These are phyloP conservation scores for Echria macrotheca DNA, from an alignment of 495 filamentous ascomycete species.

Conservation along the genomic window DNA sequence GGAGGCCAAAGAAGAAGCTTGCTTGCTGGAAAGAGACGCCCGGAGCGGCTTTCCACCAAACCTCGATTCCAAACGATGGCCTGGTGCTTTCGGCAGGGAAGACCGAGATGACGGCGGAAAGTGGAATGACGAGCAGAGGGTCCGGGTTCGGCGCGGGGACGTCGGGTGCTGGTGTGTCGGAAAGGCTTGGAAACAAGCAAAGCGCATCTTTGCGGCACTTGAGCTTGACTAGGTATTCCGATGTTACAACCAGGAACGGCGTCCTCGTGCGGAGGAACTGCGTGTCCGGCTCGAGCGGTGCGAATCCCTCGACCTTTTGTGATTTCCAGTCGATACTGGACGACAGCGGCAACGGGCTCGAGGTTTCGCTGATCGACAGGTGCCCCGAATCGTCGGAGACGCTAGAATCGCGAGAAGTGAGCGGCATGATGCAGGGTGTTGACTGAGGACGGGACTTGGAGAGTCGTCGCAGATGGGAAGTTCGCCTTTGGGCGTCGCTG, in stretches of 20 bases:
- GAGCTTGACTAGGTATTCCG: constrained; percentile 74
- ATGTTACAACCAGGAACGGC: constrained; percentile 88
- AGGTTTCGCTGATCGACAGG: constrained; percentile 21
- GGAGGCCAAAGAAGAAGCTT: constrained; percentile 66
- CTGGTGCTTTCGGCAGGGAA: constrained; percentile 75
- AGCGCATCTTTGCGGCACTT: constrained; percentile 63
- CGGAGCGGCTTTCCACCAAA: constrained; percentile 68
- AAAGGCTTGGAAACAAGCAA: constrained; percentile 34
- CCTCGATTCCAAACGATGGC: constrained; percentile 73
- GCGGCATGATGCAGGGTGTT: constrained; percentile 13
- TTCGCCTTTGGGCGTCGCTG: constrained; percentile 5
- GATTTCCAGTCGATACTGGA: constrained; percentile 25
- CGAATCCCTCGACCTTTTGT: constrained; percentile 48
- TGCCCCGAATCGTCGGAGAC: constrained; percentile 24
- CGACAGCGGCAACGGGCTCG: constrained; percentile 14
- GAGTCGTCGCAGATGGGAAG: constrained; percentile 17
- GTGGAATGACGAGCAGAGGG: constrained; percentile 46
- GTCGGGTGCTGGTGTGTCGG: constrained; percentile 3
- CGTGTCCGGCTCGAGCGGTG: constrained; percentile 73
- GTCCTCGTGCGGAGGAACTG: constrained; percentile 79
- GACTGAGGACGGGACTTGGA: constrained; percentile 23
- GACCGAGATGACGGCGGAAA: constrained; percentile 70
- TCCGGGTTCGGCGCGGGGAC: constrained; percentile 16
- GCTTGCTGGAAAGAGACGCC: constrained; percentile 43
- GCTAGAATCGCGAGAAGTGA: constrained; percentile 20